These are phyloP conservation scores for Colletotrichum plurivorum DNA, from an alignment of 2,329 filamentous ascomycete species.

Conservation along the genomic window DNA sequence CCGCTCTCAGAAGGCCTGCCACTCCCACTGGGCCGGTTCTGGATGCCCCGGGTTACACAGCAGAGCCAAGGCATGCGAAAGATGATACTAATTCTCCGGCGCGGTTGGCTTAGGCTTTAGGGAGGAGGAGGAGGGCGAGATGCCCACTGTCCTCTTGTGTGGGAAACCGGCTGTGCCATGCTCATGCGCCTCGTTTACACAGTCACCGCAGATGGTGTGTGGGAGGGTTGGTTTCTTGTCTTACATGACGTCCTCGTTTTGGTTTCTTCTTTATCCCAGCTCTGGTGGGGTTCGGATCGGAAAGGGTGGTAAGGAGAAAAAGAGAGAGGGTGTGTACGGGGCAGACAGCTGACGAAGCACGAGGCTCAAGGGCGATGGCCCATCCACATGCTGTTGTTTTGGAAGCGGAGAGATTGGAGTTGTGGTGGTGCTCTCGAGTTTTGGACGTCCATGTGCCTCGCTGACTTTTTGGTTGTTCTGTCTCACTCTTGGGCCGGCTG, in stretches of 20 bases:
- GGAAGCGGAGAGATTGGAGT: neutral
- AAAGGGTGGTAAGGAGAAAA: too few species aligned
- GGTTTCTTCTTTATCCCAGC: neutral
- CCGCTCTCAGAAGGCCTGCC: neutral
- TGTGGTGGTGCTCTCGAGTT: constrained; percentile 16
- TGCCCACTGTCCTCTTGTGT: constrained; percentile 8
- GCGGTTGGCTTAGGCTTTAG: neutral
- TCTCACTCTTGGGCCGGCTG: constrained; percentile 21
- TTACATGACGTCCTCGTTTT: constrained; percentile 32
- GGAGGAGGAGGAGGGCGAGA: constrained; percentile 8
- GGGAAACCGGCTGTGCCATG: constrained; percentile 26
- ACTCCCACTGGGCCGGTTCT: neutral
- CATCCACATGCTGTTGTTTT: constrained; percentile 3
- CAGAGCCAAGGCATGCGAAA: constrained; percentile 35
- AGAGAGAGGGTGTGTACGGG: constrained; percentile 9
- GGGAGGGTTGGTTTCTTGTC: constrained; percentile 8
- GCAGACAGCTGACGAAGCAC: constrained; percentile 16
- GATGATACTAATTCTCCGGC: constrained; percentile 33
- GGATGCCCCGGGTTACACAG: constrained; percentile 29
- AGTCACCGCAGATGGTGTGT: constrained; percentile 9
- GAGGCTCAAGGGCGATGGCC: constrained; percentile 19
- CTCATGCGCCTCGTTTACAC: constrained; percentile 30
- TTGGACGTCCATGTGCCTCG: constrained; percentile 29
- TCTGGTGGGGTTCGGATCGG: neutral
- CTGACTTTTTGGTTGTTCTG: constrained; percentile 15